Percentiles rank a stretch among this genome's conserved stretches.
Evolutionary conservation across 768 basidiomycete species (phyloP).

Genomic region (Termitomyces eurrhizus): DNA sequence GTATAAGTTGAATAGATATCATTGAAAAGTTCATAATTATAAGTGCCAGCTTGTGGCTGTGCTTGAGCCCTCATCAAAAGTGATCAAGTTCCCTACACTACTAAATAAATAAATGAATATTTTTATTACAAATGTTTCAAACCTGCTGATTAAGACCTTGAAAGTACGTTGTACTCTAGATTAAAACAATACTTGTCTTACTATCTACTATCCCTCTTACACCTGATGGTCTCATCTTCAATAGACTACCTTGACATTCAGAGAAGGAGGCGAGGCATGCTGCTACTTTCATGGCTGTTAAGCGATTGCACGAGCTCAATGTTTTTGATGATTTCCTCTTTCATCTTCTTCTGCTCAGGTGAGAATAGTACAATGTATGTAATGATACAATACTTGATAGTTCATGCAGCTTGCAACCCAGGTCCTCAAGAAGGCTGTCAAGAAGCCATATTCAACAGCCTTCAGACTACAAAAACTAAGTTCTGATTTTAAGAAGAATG

Average conservation of each 20-base stretch:
- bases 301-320: constrained; percentile 59
- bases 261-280: constrained; percentile 84
- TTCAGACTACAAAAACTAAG: constrained; percentile 62
- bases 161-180: too few species aligned
- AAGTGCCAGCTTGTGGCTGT: too few species aligned
- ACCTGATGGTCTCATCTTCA: constrained; percentile 46
- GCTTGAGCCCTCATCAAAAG: too few species aligned
- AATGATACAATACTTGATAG: constrained; percentile 25
- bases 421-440: constrained; percentile 29
- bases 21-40: too few species aligned
- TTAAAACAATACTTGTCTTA: constrained; percentile 50
- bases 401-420: constrained; percentile 43
- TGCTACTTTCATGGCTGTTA: constrained; percentile 77
- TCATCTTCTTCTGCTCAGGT: constrained; percentile 22
- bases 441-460: background rate
- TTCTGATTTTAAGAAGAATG: constrained; percentile 60
- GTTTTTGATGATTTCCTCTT: constrained; percentile 67
- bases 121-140: too few species aligned
- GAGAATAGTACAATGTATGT: background rate
- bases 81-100: too few species aligned
- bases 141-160: too few species aligned
- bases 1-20: too few species aligned
- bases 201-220: constrained; percentile 66
- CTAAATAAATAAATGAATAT: too few species aligned
- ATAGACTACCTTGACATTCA: constrained; percentile 56